Percentiles rank a stretch among this genome's conserved stretches.
Conservation (phyloP, 352 stramenopile genomes). For the Globisporangium heterothallicum region DNA sequence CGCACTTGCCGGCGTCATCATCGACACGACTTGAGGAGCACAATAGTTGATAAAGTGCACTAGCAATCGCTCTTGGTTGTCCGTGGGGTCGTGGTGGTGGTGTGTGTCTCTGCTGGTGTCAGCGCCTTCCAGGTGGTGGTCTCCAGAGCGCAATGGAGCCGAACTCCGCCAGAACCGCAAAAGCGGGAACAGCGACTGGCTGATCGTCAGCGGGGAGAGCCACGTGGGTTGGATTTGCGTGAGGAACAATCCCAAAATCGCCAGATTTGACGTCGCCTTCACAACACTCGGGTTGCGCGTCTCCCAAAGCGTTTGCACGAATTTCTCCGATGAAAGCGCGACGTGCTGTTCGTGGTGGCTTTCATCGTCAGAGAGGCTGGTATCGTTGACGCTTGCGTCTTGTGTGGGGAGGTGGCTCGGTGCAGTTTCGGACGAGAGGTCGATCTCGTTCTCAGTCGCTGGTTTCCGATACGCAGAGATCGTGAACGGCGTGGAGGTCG, state of each 20-base stretch:
- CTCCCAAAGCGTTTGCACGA: slow-evolving; percentile 1
- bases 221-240: slow-evolving; percentile 7
- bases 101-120: not conserved
- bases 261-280: slow-evolving; percentile 3
- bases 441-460: not conserved
- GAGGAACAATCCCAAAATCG: slow-evolving; percentile 3
- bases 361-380: slow-evolving; percentile 1
- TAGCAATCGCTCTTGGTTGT: slow-evolving; percentile 5
- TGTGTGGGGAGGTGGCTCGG: not conserved
- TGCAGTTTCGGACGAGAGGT: not conserved
- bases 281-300: slow-evolving; percentile 1
- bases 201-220: not conserved
- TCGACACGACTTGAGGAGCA: not conserved
- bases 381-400: too few relatives aligned
- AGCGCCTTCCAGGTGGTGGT: not conserved
- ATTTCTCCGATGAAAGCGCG: not conserved
- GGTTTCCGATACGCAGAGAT: slow-evolving; percentile 15
- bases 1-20: not conserved
- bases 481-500: slow-evolving; percentile 19
- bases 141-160: too few relatives aligned
- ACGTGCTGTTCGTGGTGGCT: not conserved
- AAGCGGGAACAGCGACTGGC: slow-evolving; percentile 4
- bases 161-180: slow-evolving; percentile 8
- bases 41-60: slow-evolving; percentile 7
- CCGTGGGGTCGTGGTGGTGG: not conserved